Base-by-base conservation (phyloP, 2,329 filamentous ascomycete species). In the Plectosphaerella cucumerina region DNA sequence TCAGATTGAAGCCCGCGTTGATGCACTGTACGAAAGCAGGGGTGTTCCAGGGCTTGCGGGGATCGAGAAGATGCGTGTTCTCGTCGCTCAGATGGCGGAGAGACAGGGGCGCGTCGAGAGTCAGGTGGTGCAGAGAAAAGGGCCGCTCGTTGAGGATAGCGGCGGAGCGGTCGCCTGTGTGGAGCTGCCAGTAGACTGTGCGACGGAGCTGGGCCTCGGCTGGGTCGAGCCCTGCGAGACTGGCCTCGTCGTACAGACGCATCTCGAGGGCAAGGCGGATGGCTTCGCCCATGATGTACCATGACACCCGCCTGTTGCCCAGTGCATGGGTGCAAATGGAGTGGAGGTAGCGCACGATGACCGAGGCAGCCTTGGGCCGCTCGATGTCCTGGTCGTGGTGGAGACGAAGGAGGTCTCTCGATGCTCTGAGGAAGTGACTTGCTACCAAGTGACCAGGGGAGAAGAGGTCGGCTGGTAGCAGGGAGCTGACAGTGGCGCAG, bases 281-380 rank as follows among this genome's bases (percentile, higher is more conserved):
- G 1, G 71, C 71, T 52, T 75, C 71, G 3, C 72, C 72, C 55
- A 74, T 73, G 3, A 74, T 71, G 45, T 73, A 70, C 72, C 72
- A 75, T 5, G 72, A 74, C 22, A 70, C 66, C 31, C 69, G 65
- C 5, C 70, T 70, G 42, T 70, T 73, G 0, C 71, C 72, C 1
- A 68, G 62, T 2, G 70, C 70, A 44, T 75, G 72, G 2, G 74
- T 57, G 44, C 70, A 74, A 48, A 74, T 74, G 12, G 72, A 73
- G 48, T 75, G 72, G 22, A 75, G 72, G 49, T 75, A 74, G 3
- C 72, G 68, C 15, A 74, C 71, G 2, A 67, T 64, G 22, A 75
- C 64, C 2, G 72, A 75, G 47, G 67, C 71, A 1, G 70, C 69
- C 44, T 65, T 69, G 1, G 72, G 72, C 11, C 60, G 65, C 46